phyloP scores from a whole-genome alignment of 2,329 filamentous ascomycete genomes.

The Oidium heveae region DNA sequence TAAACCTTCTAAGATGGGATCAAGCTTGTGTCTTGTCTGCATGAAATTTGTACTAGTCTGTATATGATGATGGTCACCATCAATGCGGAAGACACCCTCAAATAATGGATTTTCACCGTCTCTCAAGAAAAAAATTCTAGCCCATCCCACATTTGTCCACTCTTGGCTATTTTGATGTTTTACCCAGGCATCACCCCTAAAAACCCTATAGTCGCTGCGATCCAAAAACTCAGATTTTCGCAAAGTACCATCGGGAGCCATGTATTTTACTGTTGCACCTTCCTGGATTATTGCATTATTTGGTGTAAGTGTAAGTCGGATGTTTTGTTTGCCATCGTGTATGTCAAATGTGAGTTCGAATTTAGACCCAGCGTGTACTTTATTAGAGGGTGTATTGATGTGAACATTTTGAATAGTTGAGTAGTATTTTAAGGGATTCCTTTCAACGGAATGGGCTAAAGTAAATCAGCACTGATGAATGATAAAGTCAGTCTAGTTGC shows the following conservation, averaged over 20 bases:
- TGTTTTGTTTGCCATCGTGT: slow-evolving; percentile 35
- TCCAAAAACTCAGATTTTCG: slow-evolving; percentile 41
- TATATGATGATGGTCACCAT: slow-evolving; percentile 67
- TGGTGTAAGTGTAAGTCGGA: slow-evolving; percentile 63
- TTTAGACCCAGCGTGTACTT: slow-evolving; percentile 52
- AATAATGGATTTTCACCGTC: slow-evolving; percentile 67
- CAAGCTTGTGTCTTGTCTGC: slow-evolving; percentile 41
- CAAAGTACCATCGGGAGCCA: slow-evolving; percentile 47
- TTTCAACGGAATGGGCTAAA: slow-evolving; percentile 41
- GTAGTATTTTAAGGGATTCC: slow-evolving; percentile 55
- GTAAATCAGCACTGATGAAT: background rate
- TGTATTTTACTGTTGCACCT: slow-evolving; percentile 46
- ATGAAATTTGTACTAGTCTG: slow-evolving; percentile 52
- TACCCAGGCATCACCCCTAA: slow-evolving; percentile 54
- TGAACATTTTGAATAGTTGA: slow-evolving; percentile 47
- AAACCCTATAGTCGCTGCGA: slow-evolving; percentile 55
- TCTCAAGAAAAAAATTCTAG: slow-evolving; percentile 48
- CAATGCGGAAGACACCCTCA: slow-evolving; percentile 64
- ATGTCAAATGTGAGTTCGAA: slow-evolving; percentile 72
- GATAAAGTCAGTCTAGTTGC: background rate
- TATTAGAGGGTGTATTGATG: slow-evolving; percentile 55
- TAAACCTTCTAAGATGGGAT: slow-evolving; percentile 30
- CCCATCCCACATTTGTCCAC: slow-evolving; percentile 72
- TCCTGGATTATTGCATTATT: slow-evolving; percentile 74
- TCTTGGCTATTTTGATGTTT: slow-evolving; percentile 29